Percentiles rank a stretch among this genome's conserved stretches.
These are phyloP conservation scores for Capronia epimyces DNA, from an alignment of 2,329 filamentous ascomycete genomes.

Conservation along the genomic window DNA sequence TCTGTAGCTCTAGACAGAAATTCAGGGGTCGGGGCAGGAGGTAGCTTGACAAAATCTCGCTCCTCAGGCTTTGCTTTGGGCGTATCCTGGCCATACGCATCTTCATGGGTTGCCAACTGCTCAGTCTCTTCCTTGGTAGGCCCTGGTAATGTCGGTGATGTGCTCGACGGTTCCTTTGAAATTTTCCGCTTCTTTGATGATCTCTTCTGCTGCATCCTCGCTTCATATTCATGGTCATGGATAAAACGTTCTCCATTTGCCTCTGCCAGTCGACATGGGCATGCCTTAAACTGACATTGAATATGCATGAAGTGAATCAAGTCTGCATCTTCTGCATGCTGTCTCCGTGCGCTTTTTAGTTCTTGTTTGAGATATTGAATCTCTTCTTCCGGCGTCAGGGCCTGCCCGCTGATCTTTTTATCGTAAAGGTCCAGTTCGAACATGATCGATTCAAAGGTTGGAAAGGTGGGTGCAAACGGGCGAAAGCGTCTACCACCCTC, in stretches of 20 bases:
- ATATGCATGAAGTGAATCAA: conserved; percentile 49
- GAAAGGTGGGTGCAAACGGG: not conserved
- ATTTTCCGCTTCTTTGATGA: conserved; percentile 22
- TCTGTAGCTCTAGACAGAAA: not conserved
- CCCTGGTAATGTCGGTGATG: not conserved
- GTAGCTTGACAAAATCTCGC: conserved; percentile 2
- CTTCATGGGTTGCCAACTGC: not conserved
- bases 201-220: conserved; percentile 15
- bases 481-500: not conserved
- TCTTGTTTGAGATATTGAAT: conserved; percentile 45
- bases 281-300: conserved; percentile 47
- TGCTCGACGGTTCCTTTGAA: not conserved
- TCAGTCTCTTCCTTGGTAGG: not conserved
- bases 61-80: not conserved
- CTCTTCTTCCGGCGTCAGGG: conserved; percentile 35
- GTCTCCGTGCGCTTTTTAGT: conserved; percentile 48
- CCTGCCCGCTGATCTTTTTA: conserved; percentile 29
- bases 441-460: conserved; percentile 11
- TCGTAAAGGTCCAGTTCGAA: conserved; percentile 11
- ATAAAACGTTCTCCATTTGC: conserved; percentile 37
- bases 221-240: conserved; percentile 37
- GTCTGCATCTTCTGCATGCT: conserved; percentile 47
- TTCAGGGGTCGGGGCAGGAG: conserved; percentile 14
- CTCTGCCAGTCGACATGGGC: conserved; percentile 45
- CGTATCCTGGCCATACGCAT: not conserved